Base-by-base conservation (phyloP, 2,329 filamentous ascomycete genomes). In the Fusarium annulatum region DNA sequence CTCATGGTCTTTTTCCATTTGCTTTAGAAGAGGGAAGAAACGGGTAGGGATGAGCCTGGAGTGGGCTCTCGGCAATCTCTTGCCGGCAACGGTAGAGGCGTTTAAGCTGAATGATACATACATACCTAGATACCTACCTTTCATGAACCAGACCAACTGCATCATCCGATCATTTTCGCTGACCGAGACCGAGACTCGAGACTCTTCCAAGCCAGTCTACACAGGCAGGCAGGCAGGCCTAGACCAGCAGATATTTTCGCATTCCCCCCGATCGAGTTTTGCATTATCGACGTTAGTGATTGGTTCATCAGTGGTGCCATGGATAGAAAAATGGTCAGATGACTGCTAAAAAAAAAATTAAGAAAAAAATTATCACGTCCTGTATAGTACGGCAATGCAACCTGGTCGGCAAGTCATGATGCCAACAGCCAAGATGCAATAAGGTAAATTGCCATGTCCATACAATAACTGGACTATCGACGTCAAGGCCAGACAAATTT, bases 51-150 rank as follows among this genome's bases (percentile, higher is more conserved):
- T 57, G 42, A 30, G 19, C 30, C 26, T 52, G 26, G 38, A 42
- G 71, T 73, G 71, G 68, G 55, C 62, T 66, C 64, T 72, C 71
- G 71, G 71, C 68, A 74, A 72, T 74, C 71, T 74, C 68, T 58
- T 74, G 67, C 71, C 71, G 71, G 52, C 38, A 57, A 60, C 61
- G 61, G 58, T 60, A 67, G 41, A 70, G 53, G 48, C 52, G 57
- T 59, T 41, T 49, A 10, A 41, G 42, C 8, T 57, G 45, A 46
- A 56, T 43, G 36, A 64, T 45, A 30, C 30, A 30, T 30, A 30
- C 30, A 10, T 30, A 30, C 30, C 9, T 11, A 30, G 23, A 23
- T 30, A 30, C 30, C 30, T 11, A 46, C 56, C 38, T 41, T 49
- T 23, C 69, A 70, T 63, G 61, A 67, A 73, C 64, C 67, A 68